Base-by-base conservation (phyloP, 345 rosid species). In the Citrus hindsii region DNA sequence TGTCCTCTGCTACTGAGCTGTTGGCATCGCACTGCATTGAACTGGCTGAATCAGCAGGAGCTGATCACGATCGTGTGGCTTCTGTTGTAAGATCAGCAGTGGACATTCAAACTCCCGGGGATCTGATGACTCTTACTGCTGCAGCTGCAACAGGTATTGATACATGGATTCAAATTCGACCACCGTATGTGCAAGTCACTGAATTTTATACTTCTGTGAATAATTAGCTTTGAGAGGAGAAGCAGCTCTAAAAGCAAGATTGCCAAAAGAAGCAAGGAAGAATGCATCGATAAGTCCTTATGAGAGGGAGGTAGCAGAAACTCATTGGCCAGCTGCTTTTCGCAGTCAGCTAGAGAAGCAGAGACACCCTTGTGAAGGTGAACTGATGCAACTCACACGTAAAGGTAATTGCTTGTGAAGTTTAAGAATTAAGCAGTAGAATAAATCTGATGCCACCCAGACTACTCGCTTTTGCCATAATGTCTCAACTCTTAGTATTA, bases 81-180 rank as follows among this genome's bases (percentile, higher is more conserved):
- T 76, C 92, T 38, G 92, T 87, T 6, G 97, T 94, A 27, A 85
- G 85, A 76, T 96, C 99, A 67, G 97, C 97, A 12, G 90, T 94
- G 4, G 97, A 94, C 79, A 85, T 94, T 80, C 93, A 82, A 40
- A 87, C 88, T 77, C 90, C 99, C 0, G 92, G 99, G 4, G 98
- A 94, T 88, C 88, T 96, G 32, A 71, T 90, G 84, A 96, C 99
- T 68, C 97, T 94, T 21, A 94, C 98, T 6, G 99, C 99, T 22
- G 94, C 98, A 25, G 98, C 99, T n/a, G 98, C 97, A 27, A 96
- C 99, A 76, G 98, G 99, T 93, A 86, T 53, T 67, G 69, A 24
- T 21, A 13, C 9, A 30, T 19, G 62, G 33, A 69, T n/a, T 69
- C 58, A 19, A 53, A 18, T 53, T 46, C 9, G 32, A 7, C 46